Base-by-base conservation (phyloP, 306 rosid species). In the Pueraria montana region DNA sequence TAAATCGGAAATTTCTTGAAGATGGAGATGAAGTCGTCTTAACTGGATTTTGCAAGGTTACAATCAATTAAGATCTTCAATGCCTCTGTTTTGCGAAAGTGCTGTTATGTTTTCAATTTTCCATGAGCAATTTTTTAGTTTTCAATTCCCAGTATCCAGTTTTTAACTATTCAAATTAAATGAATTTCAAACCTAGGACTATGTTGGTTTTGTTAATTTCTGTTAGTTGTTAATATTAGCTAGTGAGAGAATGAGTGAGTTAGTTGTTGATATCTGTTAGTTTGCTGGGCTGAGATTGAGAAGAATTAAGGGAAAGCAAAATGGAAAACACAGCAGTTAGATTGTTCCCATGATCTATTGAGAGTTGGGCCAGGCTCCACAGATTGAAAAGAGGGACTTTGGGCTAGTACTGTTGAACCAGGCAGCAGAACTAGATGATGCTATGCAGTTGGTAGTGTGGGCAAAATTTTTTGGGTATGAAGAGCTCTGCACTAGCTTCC, bases 21-120 rank as follows among this genome's bases (percentile, higher is more conserved):
- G 98, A 95, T 89, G 98, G 98, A 83, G 98, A 95, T 84, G 98
- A 93, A 92, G 97, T 95, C 61, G 67, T 32, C 87, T 78, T 93
- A 66, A 87, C 95, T 30, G 98, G 98, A 75, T 79, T 40, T 85
- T 84, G 94, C 97, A 89, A 95, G 98, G 98, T 95, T 59, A 27
- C 65, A 72, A 70, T 46, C 74, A 49, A 36, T 42, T 52, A 79
- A 16, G 17, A 70, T 59, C 53, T 81, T 52, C 56, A 62, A 17
- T 12, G 65, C 45, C 48, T 34, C 12, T 26, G 40, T 83, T 17
- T 80, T 53, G 23, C 48, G 5, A 14, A 55, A 63, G 14, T 68
- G 61, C 26, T 74, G 34, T 48, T 48, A 12, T 18, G 26, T 23
- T 79, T 58, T 74, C 70, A 26, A 59, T 48, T 81, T 65, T 72